These are phyloP conservation scores for Tolypocladium ophioglossoides DNA, from an alignment of 2,329 filamentous ascomycete genomes.

Conservation along the genomic window DNA sequence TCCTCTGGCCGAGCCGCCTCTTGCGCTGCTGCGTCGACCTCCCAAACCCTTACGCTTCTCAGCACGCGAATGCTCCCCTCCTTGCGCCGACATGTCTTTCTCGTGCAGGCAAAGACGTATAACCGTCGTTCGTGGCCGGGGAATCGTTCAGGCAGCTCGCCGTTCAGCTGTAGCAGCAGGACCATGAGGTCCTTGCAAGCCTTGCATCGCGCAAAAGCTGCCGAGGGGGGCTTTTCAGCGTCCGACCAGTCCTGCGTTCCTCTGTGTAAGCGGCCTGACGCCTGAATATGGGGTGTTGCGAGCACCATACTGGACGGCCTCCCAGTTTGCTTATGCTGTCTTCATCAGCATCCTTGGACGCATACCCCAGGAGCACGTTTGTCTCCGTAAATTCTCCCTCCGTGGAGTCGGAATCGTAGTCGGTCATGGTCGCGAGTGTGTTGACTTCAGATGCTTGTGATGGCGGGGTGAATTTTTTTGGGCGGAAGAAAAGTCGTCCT, in stretches of 20 bases:
- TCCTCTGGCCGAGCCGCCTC: slow-evolving; percentile 19
- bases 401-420: slow-evolving; percentile 81
- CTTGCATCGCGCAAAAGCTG: slow-evolving; percentile 72
- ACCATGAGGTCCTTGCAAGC: slow-evolving; percentile 77
- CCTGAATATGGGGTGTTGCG: not conserved
- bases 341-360: slow-evolving; percentile 65
- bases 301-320: slow-evolving; percentile 62
- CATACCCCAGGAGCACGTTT: slow-evolving; percentile 82
- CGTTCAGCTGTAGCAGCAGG: slow-evolving; percentile 83
- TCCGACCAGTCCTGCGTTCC: slow-evolving; percentile 69
- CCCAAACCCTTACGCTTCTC: slow-evolving; percentile 52
- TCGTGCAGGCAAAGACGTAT: slow-evolving; percentile 75
- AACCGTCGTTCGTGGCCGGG: slow-evolving; percentile 78
- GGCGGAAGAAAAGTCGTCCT: not conserved
- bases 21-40: slow-evolving; percentile 21
- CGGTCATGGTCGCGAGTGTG: slow-evolving; percentile 29
- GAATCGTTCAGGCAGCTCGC: slow-evolving; percentile 77
- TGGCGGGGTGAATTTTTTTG: slow-evolving; percentile 24
- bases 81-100: slow-evolving; percentile 70
- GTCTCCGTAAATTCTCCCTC: slow-evolving; percentile 67
- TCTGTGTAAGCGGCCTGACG: not conserved
- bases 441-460: not conserved
- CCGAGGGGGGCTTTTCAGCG: slow-evolving; percentile 57
- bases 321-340: slow-evolving; percentile 84
- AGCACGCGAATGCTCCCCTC: slow-evolving; percentile 71